These are phyloP conservation scores for Ophiosphaerella narmari DNA, from an alignment of 2,329 filamentous ascomycete genomes.

Conservation along the genomic window DNA sequence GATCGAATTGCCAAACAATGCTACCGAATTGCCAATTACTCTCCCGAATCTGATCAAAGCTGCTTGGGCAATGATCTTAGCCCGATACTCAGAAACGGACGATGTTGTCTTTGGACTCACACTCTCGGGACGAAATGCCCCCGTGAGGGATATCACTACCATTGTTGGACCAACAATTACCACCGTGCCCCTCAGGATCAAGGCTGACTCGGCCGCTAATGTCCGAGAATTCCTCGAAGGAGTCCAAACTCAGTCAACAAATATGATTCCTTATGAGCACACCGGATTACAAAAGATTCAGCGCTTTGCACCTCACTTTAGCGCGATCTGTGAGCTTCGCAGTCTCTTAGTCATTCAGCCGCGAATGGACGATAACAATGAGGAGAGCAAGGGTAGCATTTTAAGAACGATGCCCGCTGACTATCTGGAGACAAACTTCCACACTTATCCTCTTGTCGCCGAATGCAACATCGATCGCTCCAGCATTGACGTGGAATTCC, in stretches of 20 bases:
- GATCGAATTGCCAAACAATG: too few relatives aligned
- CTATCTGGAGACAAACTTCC: too few relatives aligned
- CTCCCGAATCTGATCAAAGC: constrained; percentile 33
- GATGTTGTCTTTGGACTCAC: constrained; percentile 51
- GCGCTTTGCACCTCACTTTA: too few relatives aligned
- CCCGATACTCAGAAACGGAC: constrained; percentile 31
- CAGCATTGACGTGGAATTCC: too few relatives aligned
- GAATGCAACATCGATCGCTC: too few relatives aligned
- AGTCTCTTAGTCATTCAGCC: too few relatives aligned
- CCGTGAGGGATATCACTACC: constrained; percentile 50
- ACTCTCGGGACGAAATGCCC: constrained; percentile 46
- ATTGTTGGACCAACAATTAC: constrained; percentile 50
- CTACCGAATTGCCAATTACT: constrained; percentile 1
- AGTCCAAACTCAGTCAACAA: constrained; percentile 14
- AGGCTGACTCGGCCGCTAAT: constrained; percentile 21
- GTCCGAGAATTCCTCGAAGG: constrained; percentile 9
- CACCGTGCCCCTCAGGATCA: constrained; percentile 48
- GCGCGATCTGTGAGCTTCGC: too few relatives aligned
- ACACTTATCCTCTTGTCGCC: too few relatives aligned
- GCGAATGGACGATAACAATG: too few relatives aligned
- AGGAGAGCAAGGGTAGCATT: too few relatives aligned
- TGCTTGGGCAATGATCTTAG: constrained; percentile 37
- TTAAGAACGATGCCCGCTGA: too few relatives aligned
- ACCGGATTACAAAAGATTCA: neutral
- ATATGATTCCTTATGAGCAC: constrained; percentile 18